Conservation (phyloP, 768 basidiomycete genomes). For the Podaxis pistillaris region DNA sequence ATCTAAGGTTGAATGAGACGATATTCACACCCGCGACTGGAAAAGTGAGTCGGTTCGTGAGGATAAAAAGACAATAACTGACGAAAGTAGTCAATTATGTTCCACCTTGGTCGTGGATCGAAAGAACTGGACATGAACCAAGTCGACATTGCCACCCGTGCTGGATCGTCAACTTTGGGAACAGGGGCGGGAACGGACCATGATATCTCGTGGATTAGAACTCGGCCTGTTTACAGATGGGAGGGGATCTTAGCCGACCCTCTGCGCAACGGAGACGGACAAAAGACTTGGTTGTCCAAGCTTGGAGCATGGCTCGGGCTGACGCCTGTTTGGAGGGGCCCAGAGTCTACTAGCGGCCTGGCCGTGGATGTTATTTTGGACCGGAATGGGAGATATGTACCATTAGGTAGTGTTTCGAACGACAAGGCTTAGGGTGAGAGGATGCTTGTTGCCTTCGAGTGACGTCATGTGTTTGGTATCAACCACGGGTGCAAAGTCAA, state of each 20-base stretch:
- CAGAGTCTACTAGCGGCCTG: constrained; percentile 50
- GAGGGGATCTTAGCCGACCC: constrained; percentile 65
- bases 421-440: not conserved
- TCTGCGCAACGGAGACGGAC: constrained; percentile 33
- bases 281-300: constrained; percentile 46
- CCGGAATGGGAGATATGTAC: constrained; percentile 52
- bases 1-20: constrained; percentile 67
- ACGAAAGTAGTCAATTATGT: constrained; percentile 50
- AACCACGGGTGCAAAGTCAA: not conserved
- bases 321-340: constrained; percentile 59
- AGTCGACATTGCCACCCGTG: constrained; percentile 52
- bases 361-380: constrained; percentile 59
- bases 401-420: constrained; percentile 28
- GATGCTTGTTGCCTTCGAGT: not conserved
- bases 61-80: not conserved
- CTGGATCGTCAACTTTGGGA: constrained; percentile 53
- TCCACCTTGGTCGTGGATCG: constrained; percentile 55
- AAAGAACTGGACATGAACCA: constrained; percentile 63
- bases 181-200: constrained; percentile 74
- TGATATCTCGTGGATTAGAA: constrained; percentile 56
- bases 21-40: constrained; percentile 35
- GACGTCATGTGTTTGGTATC: constrained; percentile 6
- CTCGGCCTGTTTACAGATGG: constrained; percentile 67
- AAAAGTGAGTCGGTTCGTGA: not conserved
- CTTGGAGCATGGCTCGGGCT: constrained; percentile 69